Base-by-base conservation (phyloP, 1,139 yeast genomes). In the Hansenula anomala region DNA sequence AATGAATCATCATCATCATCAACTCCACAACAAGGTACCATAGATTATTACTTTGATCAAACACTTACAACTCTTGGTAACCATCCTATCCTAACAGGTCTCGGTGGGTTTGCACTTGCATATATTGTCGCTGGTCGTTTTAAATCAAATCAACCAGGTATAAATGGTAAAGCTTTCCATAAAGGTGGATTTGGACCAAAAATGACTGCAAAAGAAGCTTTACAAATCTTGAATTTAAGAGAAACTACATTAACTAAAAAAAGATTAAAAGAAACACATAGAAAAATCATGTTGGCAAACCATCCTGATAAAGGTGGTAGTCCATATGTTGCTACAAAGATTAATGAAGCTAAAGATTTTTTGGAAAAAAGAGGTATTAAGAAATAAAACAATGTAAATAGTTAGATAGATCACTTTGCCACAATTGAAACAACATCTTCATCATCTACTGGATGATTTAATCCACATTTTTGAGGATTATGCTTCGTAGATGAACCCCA, bases 281-380 rank as follows among this genome's bases (percentile, higher is more conserved):
- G 98, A 66, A 78, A 75, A 59, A 85, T 87, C 67, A 89, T 92
- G 96, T 71, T 92, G 60, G 78, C 90, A 36, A 92, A 92, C 66
- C 98, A 92, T 60, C 98, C 98, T 12, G 98, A 92, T 67, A 86
- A 94, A 59, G 98, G 98, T 37, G 98, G 98, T 10, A 85, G 96
- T 16, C 92, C 97, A 29, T 90, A 78, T 56, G 63, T 92, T 58
- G 98, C 98, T 44, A 90, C 97, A 36, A 92, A 92, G 70, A 89
- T 92, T 51, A 92, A 92, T 61, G 97, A 92, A 66, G 97, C 98
- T 39, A 92, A 92, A 63, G 96, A 89, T 56, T 82, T 89, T 59
- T 71, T 92, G 58, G 95, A 87, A 52, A 89, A 88, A 67, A 78
- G 90, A 59, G 88, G 88, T 30, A 78, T 55, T 23, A 42, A 42